Evolutionary conservation across 371 early-diverging fungal species (phyloP).

Genomic region (Nematocida minor): DNA sequence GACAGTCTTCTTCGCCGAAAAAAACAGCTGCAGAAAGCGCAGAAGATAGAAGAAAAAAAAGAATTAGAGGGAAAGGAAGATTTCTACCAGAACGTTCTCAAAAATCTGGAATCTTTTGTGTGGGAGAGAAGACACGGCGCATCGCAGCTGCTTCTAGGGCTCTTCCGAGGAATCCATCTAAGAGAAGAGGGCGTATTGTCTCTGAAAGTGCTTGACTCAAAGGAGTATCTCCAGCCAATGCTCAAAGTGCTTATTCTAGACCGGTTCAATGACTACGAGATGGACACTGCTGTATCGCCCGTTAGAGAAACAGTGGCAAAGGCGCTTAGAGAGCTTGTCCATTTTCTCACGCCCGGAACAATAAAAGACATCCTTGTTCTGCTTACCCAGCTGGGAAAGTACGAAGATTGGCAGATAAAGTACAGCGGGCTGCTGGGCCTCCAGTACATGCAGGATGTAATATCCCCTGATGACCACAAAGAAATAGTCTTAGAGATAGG

Average conservation of each 20-base stretch:
- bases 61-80: conserved; percentile 48
- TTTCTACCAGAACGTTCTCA: conserved; percentile 53
- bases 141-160: conserved; percentile 48
- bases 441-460: conserved; percentile 20
- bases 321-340: conserved; percentile 52
- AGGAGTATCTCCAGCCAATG: conserved; percentile 49
- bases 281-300: conserved; percentile 59
- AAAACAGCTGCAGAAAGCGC: conserved; percentile 23
- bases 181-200: not conserved
- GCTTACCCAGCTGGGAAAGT: conserved; percentile 31
- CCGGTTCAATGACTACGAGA: conserved; percentile 64
- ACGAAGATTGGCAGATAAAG: conserved; percentile 64
- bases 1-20: not conserved
- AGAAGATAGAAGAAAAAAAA: conserved; percentile 46
- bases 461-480: not conserved
- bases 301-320: conserved; percentile 61
- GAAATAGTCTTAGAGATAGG: conserved; percentile 21
- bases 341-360: conserved; percentile 26
- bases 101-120: conserved; percentile 50
- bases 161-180: conserved; percentile 32
- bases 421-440: conserved; percentile 61
- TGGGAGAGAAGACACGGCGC: conserved; percentile 64
- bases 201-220: not conserved
- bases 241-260: conserved; percentile 60
- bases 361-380: conserved; percentile 47